Base-by-base conservation (phyloP, 2,329 filamentous ascomycete genomes). In the Xylariaceae sp. region DNA sequence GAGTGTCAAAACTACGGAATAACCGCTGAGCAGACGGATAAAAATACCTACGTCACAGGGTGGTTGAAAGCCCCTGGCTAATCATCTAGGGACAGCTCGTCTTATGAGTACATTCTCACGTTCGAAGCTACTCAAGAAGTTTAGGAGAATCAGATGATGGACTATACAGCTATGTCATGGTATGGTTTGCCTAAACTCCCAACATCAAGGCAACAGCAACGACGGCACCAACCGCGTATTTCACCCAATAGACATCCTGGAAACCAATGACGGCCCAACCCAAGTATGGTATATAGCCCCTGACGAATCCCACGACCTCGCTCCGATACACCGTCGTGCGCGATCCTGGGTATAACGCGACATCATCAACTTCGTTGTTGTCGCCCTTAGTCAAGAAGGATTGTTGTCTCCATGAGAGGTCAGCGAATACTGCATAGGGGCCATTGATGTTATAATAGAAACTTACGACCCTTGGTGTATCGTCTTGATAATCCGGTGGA, bases 251-350 rank as follows among this genome's bases (percentile, higher is more conserved):
- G 9, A 41, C 9, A 41, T 9, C 13, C 37, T 41, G 37, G 37
- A 41, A 41, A 10, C 9, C 37, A 41, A 41, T 41, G 9, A 41
- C 37, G 13, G 13, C 13, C 37, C 37, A 41, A 13, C 37, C 37
- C 13, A 41, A 9, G 13, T 41, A 41, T 13, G 35, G 39, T 8
- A 53, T 11, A 45, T 53, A 53, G 8, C 52, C 52, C 18, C 39
- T 53, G 10, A 53, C 52, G n/a, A 53, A 53, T 45, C 52, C 52
- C 2, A 53, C 52, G 3, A 53, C 39, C 39, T 53, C 52, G 15
- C 34, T 45, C 45, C 52, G 17, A 45, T 30, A 45, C 37, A 53
- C 52, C 10, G 37, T 44, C 7, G 52, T 53, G 7, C 52, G 52
- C 18, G 44, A 9, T 15, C 52, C 52, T 13, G 52, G 52, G 17